A percentile compares a stretch with the other conserved stretches of the same genome.
phyloP scores from a whole-genome alignment of 2,329 filamentous ascomycete genomes.

The Dactylellina drechsleri region DNA sequence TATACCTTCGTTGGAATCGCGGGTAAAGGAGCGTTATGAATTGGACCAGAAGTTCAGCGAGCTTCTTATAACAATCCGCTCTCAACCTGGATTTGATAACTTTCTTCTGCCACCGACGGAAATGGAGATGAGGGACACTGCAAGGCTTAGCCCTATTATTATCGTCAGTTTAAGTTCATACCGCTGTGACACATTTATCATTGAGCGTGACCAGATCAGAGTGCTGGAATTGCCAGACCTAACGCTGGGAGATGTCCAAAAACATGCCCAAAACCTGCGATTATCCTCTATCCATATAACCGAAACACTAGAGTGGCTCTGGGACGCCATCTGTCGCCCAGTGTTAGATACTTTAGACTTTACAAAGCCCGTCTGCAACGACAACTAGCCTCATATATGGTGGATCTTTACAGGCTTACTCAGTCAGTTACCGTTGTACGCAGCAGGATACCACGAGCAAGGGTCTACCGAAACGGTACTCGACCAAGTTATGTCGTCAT shows the following conservation, averaged over 20 bases:
- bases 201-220: constrained; percentile 8
- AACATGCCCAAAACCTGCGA: too few relatives aligned
- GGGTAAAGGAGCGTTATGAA: background rate
- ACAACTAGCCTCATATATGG: constrained; percentile 58
- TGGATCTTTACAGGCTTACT: constrained; percentile 61
- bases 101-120: constrained; percentile 41
- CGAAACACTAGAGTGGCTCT: constrained; percentile 60
- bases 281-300: background rate
- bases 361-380: constrained; percentile 29
- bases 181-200: constrained; percentile 29
- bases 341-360: constrained; percentile 59
- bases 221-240: constrained; percentile 12
- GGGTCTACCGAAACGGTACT: constrained; percentile 57
- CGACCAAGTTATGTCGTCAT: constrained; percentile 38
- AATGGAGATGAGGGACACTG: constrained; percentile 15
- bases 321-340: constrained; percentile 58
- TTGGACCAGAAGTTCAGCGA: constrained; percentile 10
- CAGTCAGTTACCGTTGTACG: constrained; percentile 60
- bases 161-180: constrained; percentile 1
- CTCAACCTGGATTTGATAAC: constrained; percentile 13
- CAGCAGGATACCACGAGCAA: constrained; percentile 59
- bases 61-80: constrained; percentile 21
- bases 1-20: background rate
- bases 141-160: constrained; percentile 11
- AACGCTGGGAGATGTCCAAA: background rate